A percentile compares a stretch with the other conserved stretches of the same genome.
These are phyloP conservation scores for Colletotrichum sp. DNA, from an alignment of 2,329 filamentous ascomycete genomes.

Conservation along the genomic window DNA sequence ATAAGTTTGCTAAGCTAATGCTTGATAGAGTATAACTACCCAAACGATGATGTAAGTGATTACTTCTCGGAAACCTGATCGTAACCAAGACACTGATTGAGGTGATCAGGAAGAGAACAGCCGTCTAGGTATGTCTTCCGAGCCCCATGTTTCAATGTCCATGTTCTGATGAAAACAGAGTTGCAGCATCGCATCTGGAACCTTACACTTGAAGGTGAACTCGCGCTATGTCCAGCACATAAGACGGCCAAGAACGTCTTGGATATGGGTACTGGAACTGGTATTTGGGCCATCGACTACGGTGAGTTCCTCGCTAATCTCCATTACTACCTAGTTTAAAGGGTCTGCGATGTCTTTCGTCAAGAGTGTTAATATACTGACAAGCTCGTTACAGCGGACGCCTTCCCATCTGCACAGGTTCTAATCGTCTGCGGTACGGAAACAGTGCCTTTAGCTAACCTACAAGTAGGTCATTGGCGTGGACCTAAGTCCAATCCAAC, in stretches of 20 bases:
- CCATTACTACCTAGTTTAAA: not conserved
- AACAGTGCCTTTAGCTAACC: fast-evolving
- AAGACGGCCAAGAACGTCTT: not conserved
- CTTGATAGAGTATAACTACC: not conserved
- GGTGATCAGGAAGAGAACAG: not conserved
- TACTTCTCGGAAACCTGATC: fast-evolving
- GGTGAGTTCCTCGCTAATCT: no score
- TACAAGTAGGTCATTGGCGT: not conserved
- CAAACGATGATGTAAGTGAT: not conserved
- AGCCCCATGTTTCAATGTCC: fast-evolving
- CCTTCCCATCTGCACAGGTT: not conserved
- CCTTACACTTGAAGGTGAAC: not conserved
- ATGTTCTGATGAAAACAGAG: not conserved
- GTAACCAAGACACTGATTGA: fast-evolving
- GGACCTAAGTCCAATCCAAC: not conserved
- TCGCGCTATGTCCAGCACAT: not conserved
- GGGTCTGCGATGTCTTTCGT: not conserved
- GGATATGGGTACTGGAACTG: not conserved
- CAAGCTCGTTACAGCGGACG: not conserved
- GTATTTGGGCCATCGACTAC: not conserved
- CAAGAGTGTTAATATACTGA: not conserved
- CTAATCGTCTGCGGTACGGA: not conserved
- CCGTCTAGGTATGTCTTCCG: not conserved
- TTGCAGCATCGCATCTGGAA: not conserved
- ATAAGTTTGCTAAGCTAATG: not conserved